Conservation (phyloP, 768 basidiomycete genomes). For the Cystobasidium onofrii region DNA sequence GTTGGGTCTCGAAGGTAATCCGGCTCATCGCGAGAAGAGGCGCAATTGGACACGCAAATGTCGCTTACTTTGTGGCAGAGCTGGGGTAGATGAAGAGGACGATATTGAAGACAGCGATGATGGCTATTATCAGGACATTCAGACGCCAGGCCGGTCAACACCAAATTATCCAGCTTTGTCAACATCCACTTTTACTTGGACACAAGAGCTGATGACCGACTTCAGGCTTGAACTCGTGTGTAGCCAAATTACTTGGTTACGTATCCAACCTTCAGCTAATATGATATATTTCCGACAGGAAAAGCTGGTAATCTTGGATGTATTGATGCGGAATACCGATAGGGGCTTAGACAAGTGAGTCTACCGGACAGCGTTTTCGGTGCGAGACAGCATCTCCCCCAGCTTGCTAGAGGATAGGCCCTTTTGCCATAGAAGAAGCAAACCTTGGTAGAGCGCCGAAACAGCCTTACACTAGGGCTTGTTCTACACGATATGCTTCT, state of each 20-base stretch:
- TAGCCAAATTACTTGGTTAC: too few species aligned
- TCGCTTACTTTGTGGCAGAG: slow-evolving; percentile 62
- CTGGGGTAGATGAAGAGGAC: slow-evolving; percentile 61
- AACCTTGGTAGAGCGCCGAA: too few species aligned
- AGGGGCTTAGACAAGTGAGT: slow-evolving; percentile 73
- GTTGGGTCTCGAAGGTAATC: neutral
- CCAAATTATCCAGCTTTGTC: slow-evolving; percentile 38
- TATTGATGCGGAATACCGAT: slow-evolving; percentile 86
- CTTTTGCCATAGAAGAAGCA: too few species aligned
- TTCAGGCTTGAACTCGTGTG: slow-evolving; percentile 65
- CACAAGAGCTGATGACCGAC: slow-evolving; percentile 62
- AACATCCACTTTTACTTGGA: slow-evolving; percentile 65
- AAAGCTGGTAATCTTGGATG: slow-evolving; percentile 84
- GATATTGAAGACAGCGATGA: slow-evolving; percentile 58
- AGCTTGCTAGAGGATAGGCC: too few species aligned
- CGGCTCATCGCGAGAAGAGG: neutral
- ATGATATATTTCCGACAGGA: too few species aligned
- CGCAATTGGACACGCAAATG: slow-evolving; percentile 21
- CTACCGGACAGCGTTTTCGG: too few species aligned
- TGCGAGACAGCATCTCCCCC: too few species aligned
- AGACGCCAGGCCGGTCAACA: slow-evolving; percentile 43
- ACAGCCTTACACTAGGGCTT: too few species aligned
- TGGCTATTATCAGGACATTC: slow-evolving; percentile 48
- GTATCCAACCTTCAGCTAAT: too few species aligned
- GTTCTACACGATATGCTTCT: too few species aligned